Evolutionary conservation across 441 rosid genomes (phyloP), one percentile per base, ranked within the genome.

Genomic region (Populus trichocarpa): DNA sequence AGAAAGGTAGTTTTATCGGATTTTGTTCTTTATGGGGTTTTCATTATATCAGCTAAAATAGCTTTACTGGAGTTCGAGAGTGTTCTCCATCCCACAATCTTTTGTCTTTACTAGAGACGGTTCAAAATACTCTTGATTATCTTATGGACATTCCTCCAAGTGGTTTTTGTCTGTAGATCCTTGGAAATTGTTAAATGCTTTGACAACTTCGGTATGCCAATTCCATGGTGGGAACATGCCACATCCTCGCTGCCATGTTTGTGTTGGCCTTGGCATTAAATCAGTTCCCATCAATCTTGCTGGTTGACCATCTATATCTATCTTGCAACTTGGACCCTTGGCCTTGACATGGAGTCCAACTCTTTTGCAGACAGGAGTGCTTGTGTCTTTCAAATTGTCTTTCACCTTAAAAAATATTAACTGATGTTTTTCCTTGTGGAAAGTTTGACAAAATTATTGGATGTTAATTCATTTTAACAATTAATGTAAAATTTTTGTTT

Each of bases 221-320:
- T 53, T 77, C 72, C 79, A 26, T 26, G 28, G 76, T 77, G 76
- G 73, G 77, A 46, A 74, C 74, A 79, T 79, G 79, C 50, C 77
- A 66, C 78, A 76, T 64, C 67, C 67, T 65, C 78, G 71, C 68
- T 73, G 78, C 76, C 80, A 33, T 20, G 28, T 26, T 2, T 80
- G 35, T 26, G 72, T 20, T 50, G 38, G 74, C 75, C n/a, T 46
- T 64, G 20, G 73, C 40, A 69, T 74, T 70, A 61, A 66, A 35
- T 71, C 64, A 10, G 14, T 67, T 66, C 50, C 70, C 13, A 75
- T 67, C 81, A n/a, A 30, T 38, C 79, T 67, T 35, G 72, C 50
- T 77, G 50, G 79, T 79, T 75, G 84, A 74, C 83, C 85, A 26
- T 26, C 28, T 26, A 26, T 26, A 75, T 75, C 32, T 42, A 26